These are phyloP conservation scores for Amoeboaphelidium protococcarum DNA, from an alignment of 371 early-diverging fungal genomes.

Conservation along the genomic window DNA sequence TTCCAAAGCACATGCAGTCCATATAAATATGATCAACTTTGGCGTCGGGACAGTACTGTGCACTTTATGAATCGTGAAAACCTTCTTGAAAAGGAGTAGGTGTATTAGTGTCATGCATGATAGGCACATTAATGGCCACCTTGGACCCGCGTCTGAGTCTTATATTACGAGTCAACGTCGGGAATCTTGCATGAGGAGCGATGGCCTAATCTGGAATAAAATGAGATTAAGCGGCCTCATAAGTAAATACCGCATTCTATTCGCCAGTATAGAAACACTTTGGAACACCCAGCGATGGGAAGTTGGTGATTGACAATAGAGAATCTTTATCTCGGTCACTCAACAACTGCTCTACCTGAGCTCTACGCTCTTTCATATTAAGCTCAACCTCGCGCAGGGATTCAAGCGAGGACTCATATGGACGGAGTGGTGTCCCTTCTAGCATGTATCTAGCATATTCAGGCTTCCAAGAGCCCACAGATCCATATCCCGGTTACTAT, in stretches of 20 bases:
- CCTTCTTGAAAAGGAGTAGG: slow-evolving; percentile 73
- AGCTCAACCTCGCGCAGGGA: slow-evolving; percentile 57
- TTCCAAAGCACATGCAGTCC: slow-evolving; percentile 98
- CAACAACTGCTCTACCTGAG: slow-evolving; percentile 10
- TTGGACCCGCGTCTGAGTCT: slow-evolving; percentile 69
- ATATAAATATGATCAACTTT: slow-evolving; percentile 79
- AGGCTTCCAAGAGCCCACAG: slow-evolving; percentile 48
- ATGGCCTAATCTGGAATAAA: slow-evolving; percentile 79
- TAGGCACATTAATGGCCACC: slow-evolving; percentile 68
- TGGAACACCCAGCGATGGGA: slow-evolving; percentile 63
- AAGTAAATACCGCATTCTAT: no score
- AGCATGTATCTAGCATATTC: slow-evolving; percentile 91
- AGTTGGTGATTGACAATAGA: slow-evolving; percentile 53
- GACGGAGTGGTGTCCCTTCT: slow-evolving; percentile 75
- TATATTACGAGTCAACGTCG: slow-evolving; percentile 75
- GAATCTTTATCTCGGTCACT: slow-evolving; percentile 39
- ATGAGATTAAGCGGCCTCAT: slow-evolving; percentile 33
- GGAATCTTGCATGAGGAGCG: slow-evolving; percentile 59
- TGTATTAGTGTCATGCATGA: slow-evolving; percentile 53
- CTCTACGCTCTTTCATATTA: slow-evolving; percentile 40
- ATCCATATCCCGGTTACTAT: slow-evolving; percentile 8
- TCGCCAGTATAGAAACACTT: slow-evolving; percentile 46
- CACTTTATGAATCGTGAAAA: slow-evolving; percentile 1
- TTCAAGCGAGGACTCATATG: slow-evolving; percentile 58
- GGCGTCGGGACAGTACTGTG: slow-evolving; percentile 17